phyloP scores from a whole-genome alignment of 176 grass and related monocot genomes.

The Bonia amplexicaulis region DNA sequence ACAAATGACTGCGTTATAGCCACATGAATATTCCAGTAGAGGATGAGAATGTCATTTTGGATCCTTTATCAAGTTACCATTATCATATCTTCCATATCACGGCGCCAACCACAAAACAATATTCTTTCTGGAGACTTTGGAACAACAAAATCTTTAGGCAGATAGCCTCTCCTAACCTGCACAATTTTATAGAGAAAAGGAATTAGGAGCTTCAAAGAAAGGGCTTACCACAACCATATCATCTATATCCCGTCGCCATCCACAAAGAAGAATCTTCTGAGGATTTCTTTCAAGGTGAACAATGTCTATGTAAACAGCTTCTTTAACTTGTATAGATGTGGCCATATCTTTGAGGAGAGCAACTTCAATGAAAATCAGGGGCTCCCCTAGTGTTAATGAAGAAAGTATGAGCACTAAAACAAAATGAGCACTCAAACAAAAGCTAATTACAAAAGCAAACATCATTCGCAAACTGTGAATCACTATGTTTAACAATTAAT shows the following conservation, averaged over 20 bases:
- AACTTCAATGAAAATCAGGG: too few species aligned
- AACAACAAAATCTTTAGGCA: conserved; percentile 77
- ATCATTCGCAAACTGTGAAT: too few species aligned
- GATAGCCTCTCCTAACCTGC: conserved; percentile 73
- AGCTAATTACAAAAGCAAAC: too few species aligned
- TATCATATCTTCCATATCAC: conserved; percentile 92
- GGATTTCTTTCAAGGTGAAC: conserved; percentile 58
- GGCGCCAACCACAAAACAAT: conserved; percentile 90
- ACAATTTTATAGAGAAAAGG: conserved; percentile 42
- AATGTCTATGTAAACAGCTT: conserved; percentile 76
- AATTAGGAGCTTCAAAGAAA: conserved; percentile 66
- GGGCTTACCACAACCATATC: conserved; percentile 87
- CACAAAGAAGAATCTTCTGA: conserved; percentile 88
- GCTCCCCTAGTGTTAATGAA: too few species aligned
- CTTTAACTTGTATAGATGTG: conserved; percentile 83
- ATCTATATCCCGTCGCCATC: conserved; percentile 83
- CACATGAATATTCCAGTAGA: conserved; percentile 21
- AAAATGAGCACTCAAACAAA: too few species aligned
- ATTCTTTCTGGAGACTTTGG: conserved; percentile 81
- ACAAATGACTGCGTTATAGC: conserved; percentile 2
- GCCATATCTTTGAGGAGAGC: too few species aligned
- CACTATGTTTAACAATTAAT: too few species aligned
- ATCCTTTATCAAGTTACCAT: conserved; percentile 71
- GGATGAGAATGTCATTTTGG: conserved; percentile 24
- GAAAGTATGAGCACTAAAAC: too few species aligned